phyloP scores from a whole-genome alignment of 768 basidiomycete genomes.

The Tubosaeta sp. region DNA sequence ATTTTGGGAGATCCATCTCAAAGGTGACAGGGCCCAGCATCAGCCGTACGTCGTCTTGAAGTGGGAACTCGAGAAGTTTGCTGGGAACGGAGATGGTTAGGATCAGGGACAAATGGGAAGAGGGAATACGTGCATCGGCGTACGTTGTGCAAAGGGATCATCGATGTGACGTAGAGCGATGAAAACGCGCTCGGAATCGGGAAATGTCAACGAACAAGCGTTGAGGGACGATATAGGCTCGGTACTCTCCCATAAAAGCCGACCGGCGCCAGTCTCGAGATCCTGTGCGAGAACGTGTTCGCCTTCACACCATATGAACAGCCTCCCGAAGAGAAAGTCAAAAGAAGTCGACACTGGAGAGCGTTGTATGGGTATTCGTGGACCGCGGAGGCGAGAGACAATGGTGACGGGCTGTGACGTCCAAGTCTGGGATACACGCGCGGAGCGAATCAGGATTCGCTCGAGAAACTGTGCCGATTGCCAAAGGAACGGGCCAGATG shows the following conservation, averaged over 20 bases:
- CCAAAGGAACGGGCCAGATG: conserved; percentile 21
- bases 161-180: conserved; percentile 17
- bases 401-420: conserved; percentile 12
- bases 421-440: conserved; percentile 19
- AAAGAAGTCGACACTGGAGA: conserved; percentile 15
- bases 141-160: conserved; percentile 11
- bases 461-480: conserved; percentile 20
- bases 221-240: conserved; percentile 16
- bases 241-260: conserved; percentile 12
- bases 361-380: conserved; percentile 10
- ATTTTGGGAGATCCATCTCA: conserved; percentile 18
- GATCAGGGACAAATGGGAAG: not conserved
- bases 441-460: conserved; percentile 13
- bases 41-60: conserved; percentile 10
- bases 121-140: conserved; percentile 15
- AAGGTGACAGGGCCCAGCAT: conserved; percentile 10
- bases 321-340: conserved; percentile 23
- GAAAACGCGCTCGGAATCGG: conserved; percentile 18
- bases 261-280: conserved; percentile 19
- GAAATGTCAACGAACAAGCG: conserved; percentile 17
- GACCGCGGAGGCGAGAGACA: conserved; percentile 11
- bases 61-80: conserved; percentile 20
- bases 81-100: conserved; percentile 9
- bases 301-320: conserved; percentile 20
- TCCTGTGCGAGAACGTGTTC: conserved; percentile 18